Evolutionary conservation across 1,284 basidiomycete genomes (phyloP), one percentile per base, ranked within the genome.

Genomic region (Coriolopsis trogii): DNA sequence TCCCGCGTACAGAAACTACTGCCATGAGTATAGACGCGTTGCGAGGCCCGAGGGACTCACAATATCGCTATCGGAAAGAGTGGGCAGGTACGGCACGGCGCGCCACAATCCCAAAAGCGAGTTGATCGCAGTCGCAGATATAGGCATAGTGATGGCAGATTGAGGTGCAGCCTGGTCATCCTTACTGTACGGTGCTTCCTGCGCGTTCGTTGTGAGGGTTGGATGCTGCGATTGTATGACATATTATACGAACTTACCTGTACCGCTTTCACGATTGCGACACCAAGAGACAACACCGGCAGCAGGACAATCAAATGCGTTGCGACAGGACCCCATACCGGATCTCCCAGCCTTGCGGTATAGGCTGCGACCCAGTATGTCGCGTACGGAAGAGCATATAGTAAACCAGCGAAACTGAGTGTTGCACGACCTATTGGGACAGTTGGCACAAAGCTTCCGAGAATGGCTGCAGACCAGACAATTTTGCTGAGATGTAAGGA

Each of bases 351-450:
- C 54, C 82, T 76, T 18, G 79, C 78, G 12, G 83, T 81, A 68
- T 75, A 78, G 18, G 79, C 76, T 21, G 82, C 77, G 21, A 79
- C 68, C 78, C 81, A 87, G 59, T 88, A 87, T 9, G 81, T 79
- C 12, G 81, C 74, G 55, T 80, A 75, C 1, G 89, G 85, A 34
- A 85, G 75, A 28, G 75, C 62, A 49, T 77, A 73, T n/a, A 87
- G 65, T 25, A 80, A 62, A 2, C 74, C 47, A 16, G 77, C 80
- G 12, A 78, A 70, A 36, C 69, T 67, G 10, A 81, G 59, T 41
- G 73, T 50, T 28, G 71, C 67, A 26, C 58, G 51, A 49, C 66
- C 63, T 30, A 61, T 57, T 23, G 70, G 54, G 12, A 66, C 49
- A 7, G 60, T 67, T n/a, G 75, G 73, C 4, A 67, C 62, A 47